Conservation (phyloP, 73 alveolate species). For the Paramecium octaurelia region DNA sequence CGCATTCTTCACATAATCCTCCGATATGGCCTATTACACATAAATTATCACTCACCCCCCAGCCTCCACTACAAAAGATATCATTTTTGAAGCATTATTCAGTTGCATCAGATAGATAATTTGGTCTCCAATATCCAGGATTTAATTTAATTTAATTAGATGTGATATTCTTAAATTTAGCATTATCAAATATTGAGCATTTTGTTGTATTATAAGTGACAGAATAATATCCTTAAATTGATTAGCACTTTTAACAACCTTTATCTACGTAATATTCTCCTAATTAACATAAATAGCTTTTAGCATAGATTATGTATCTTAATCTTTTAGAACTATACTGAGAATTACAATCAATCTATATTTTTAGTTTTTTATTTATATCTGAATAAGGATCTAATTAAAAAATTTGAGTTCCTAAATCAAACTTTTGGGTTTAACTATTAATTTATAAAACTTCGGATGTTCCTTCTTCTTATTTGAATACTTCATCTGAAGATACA, state of each 20-base stretch:
- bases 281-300: not conserved
- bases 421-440: not conserved
- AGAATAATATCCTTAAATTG: not conserved
- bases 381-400: not conserved
- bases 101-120: not conserved
- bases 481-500: not conserved
- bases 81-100: not conserved
- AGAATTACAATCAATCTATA: not conserved
- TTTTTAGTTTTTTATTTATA: no score
- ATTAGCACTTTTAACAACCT: not conserved
- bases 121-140: not conserved
- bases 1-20: constrained; percentile 46
- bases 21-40: constrained; percentile 41
- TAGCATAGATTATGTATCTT: not conserved
- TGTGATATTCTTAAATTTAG: not conserved
- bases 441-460: not conserved
- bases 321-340: not conserved
- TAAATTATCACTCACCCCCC: not conserved
- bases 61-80: constrained; percentile 17
- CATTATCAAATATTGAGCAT: not conserved
- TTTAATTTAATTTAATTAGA: not conserved
- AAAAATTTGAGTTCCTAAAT: not conserved
- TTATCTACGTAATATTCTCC: not conserved
- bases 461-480: not conserved
- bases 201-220: not conserved